Evolutionary conservation across 2,329 filamentous ascomycete species (phyloP).

Genomic region (Cercospora janseana): DNA sequence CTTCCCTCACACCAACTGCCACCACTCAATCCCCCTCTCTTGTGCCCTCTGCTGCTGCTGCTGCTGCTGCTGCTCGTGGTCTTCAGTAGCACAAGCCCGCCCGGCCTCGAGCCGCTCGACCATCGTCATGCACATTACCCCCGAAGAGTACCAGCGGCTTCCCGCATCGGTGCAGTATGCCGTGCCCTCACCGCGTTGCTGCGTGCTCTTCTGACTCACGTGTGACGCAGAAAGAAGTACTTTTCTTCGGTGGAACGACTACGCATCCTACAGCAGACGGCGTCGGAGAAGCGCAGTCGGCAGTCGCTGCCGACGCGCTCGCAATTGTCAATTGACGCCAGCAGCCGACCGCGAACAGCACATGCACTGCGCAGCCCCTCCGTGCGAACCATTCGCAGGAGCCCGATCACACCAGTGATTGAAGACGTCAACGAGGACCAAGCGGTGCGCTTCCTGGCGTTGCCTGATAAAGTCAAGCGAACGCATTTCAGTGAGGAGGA

Average conservation of each 20-base stretch:
- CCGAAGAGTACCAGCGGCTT: constrained; percentile 44
- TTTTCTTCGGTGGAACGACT: constrained; percentile 71
- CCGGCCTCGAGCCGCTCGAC: not conserved
- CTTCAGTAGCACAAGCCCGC: not conserved
- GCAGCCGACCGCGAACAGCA: constrained; percentile 25
- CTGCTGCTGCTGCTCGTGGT: not conserved
- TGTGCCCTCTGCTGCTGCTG: not conserved
- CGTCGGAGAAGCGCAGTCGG: constrained; percentile 34
- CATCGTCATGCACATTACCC: constrained; percentile 29
- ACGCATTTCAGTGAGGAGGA: constrained; percentile 71
- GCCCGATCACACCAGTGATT: constrained; percentile 20
- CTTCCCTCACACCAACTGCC: not conserved
- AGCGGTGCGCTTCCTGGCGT: constrained; percentile 60
- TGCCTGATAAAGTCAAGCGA: constrained; percentile 71
- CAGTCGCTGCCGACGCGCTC: constrained; percentile 17
- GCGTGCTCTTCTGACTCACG: constrained; percentile 27
- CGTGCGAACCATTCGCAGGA: constrained; percentile 14
- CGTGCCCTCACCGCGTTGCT: not conserved
- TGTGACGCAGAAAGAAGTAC: constrained; percentile 56
- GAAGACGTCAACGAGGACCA: constrained; percentile 34
- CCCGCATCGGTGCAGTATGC: constrained; percentile 47
- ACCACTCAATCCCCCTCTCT: not conserved
- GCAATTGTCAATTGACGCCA: constrained; percentile 35
- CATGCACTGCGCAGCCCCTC: constrained; percentile 18
- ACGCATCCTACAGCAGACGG: constrained; percentile 58